Percentiles rank a stretch among this genome's conserved stretches.
These are phyloP conservation scores for Microstegium vimineum DNA, from an alignment of 176 grass and related monocot species.

Conservation along the genomic window DNA sequence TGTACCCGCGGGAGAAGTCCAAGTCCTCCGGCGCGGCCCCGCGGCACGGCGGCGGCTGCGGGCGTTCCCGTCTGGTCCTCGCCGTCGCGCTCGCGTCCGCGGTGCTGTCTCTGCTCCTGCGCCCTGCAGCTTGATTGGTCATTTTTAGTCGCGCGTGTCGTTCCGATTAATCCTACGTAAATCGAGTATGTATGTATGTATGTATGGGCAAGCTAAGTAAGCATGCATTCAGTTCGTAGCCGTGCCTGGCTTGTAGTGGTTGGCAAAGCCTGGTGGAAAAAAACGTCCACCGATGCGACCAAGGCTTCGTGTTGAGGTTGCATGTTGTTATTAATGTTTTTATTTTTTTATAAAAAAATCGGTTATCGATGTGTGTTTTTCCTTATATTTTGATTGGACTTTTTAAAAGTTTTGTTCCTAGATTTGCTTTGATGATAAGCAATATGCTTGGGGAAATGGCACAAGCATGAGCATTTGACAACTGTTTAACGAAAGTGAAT, in stretches of 20 bases:
- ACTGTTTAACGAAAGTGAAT: too few relatives aligned
- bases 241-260: too few relatives aligned
- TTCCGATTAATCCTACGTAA: background rate
- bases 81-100: background rate
- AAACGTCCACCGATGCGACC: too few relatives aligned
- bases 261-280: background rate
- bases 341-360: background rate
- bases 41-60: background rate
- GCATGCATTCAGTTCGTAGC: background rate
- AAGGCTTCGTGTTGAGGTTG: background rate
- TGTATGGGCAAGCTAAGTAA: too few relatives aligned
- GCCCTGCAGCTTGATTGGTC: background rate
- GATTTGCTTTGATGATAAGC: background rate
- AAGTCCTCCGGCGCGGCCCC: conserved; percentile 12
- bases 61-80: background rate
- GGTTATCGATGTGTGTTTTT: background rate
- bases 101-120: background rate
- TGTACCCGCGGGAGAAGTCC: conserved; percentile 41
- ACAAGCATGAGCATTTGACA: too few relatives aligned
- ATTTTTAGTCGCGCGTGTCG: background rate
- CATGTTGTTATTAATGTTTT: background rate
- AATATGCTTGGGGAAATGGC: too few relatives aligned
- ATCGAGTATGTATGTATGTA: too few relatives aligned
- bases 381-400: background rate
- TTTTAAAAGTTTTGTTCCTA: background rate